phyloP scores from a whole-genome alignment of 495 filamentous ascomycete species.

The Lophiostoma macrostomum region DNA sequence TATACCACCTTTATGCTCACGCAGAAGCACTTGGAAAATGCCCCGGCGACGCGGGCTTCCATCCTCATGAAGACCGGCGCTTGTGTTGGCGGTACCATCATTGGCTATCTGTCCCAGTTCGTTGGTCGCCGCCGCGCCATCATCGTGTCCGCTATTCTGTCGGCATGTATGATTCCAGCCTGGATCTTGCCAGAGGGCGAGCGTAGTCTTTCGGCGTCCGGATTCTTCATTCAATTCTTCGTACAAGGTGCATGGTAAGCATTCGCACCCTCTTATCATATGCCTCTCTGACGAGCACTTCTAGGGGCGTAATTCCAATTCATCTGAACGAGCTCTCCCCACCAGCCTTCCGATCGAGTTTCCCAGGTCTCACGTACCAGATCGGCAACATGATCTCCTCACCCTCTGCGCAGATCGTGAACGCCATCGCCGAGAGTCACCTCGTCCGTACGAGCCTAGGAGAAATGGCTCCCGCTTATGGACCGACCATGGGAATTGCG shows the following conservation, averaged over 20 bases:
- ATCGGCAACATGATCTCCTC: slow-evolving; percentile 74
- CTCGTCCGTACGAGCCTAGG: slow-evolving; percentile 49
- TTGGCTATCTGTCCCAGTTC: slow-evolving; percentile 69
- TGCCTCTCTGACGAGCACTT: too few species aligned
- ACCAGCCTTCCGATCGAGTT: slow-evolving; percentile 66
- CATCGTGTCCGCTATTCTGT: slow-evolving; percentile 56
- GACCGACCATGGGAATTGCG: slow-evolving; percentile 65
- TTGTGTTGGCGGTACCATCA: slow-evolving; percentile 68
- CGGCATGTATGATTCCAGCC: slow-evolving; percentile 60
- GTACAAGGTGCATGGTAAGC: slow-evolving; percentile 75
- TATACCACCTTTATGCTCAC: slow-evolving; percentile 74
- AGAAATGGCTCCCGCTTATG: slow-evolving; percentile 60
- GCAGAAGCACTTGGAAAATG: slow-evolving; percentile 61
- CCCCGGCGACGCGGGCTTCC: slow-evolving; percentile 60
- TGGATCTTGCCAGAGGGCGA: slow-evolving; percentile 66
- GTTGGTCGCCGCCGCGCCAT: slow-evolving; percentile 67
- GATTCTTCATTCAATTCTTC: slow-evolving; percentile 77
- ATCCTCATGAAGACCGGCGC: slow-evolving; percentile 73
- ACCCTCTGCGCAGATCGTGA: slow-evolving; percentile 69
- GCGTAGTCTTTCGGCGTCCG: slow-evolving; percentile 57
- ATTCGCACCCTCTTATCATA: too few species aligned
- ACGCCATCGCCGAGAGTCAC: slow-evolving; percentile 58
- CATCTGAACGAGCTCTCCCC: slow-evolving; percentile 77
- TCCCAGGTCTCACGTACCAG: slow-evolving; percentile 67
- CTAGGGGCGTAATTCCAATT: slow-evolving; percentile 75